phyloP scores from a whole-genome alignment of 2,329 filamentous ascomycete genomes.

The Penicillium sumatraense region DNA sequence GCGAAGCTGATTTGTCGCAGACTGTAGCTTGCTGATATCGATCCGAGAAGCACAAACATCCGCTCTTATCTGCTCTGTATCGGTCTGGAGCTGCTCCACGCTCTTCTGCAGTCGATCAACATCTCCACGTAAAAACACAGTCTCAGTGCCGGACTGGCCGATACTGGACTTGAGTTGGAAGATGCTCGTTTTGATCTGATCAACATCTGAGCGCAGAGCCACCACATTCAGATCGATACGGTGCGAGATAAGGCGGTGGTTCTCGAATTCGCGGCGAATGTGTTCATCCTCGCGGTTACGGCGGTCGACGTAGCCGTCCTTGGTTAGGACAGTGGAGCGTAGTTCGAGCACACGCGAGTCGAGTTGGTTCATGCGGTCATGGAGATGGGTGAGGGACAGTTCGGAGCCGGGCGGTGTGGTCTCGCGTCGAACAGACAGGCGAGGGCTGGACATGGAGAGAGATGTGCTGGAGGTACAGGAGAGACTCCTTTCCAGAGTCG shows the following conservation, averaged over 20 bases:
- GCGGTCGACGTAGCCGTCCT: slow-evolving; percentile 44
- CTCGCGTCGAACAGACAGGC: slow-evolving; percentile 40
- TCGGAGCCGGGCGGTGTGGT: slow-evolving; percentile 42
- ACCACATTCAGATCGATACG: slow-evolving; percentile 43
- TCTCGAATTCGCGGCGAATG: slow-evolving; percentile 45
- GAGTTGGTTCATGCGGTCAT: slow-evolving; percentile 44
- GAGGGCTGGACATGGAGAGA: slow-evolving; percentile 41
- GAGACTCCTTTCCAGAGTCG: slow-evolving; percentile 42
- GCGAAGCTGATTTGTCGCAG: slow-evolving; percentile 40
- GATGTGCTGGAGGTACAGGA: slow-evolving; percentile 45
- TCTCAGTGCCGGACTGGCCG: slow-evolving; percentile 38
- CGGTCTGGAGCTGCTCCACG: slow-evolving; percentile 41
- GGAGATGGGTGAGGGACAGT: slow-evolving; percentile 39
- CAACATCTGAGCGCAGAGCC: slow-evolving; percentile 40
- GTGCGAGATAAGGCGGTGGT: slow-evolving; percentile 37
- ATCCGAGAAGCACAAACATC: slow-evolving; percentile 40
- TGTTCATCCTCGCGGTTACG: slow-evolving; percentile 46
- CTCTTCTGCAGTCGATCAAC: slow-evolving; percentile 43
- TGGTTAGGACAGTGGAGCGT: slow-evolving; percentile 43
- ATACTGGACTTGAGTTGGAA: slow-evolving; percentile 40
- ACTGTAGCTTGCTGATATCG: slow-evolving; percentile 43
- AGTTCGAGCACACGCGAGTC: slow-evolving; percentile 44
- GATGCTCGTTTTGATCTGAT: slow-evolving; percentile 41
- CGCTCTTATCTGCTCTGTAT: slow-evolving; percentile 39
- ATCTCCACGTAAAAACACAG: slow-evolving; percentile 40